Conservation (phyloP, 305 asterid species). For the Stenogyne calaminthoides region DNA sequence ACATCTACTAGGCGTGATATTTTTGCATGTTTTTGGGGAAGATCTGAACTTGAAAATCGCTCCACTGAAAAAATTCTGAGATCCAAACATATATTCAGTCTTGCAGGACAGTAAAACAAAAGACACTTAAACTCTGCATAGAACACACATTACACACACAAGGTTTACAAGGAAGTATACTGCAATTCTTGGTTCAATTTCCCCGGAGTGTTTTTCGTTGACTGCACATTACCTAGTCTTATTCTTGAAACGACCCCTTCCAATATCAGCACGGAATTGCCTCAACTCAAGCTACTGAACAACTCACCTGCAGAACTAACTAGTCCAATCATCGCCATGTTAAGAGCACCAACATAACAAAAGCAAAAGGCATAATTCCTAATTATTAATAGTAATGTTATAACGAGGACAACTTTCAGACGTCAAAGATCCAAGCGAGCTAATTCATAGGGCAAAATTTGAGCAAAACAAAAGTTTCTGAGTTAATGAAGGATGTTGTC, state of each 20-base stretch:
- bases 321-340: background rate
- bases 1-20: no score
- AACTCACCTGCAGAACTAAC: background rate
- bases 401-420: no score
- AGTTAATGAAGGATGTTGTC: slow-evolving; percentile 10
- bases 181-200: background rate
- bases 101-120: background rate
- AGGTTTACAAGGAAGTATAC: background rate
- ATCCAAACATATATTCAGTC: background rate
- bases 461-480: background rate
- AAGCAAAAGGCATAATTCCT: background rate
- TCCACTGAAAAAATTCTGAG: background rate
- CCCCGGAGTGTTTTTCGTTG: background rate
- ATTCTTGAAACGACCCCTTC: background rate
- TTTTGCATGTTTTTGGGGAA: no score
- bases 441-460: background rate
- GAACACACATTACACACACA: background rate
- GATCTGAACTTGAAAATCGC: no score
- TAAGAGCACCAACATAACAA: background rate
- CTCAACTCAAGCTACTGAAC: background rate
- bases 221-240: background rate
- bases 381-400: no score
- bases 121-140: background rate
- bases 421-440: background rate
- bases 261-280: background rate